Evolutionary conservation across 2,329 filamentous ascomycete genomes (phyloP).

Genomic region (Chalaropsis thielavioides): DNA sequence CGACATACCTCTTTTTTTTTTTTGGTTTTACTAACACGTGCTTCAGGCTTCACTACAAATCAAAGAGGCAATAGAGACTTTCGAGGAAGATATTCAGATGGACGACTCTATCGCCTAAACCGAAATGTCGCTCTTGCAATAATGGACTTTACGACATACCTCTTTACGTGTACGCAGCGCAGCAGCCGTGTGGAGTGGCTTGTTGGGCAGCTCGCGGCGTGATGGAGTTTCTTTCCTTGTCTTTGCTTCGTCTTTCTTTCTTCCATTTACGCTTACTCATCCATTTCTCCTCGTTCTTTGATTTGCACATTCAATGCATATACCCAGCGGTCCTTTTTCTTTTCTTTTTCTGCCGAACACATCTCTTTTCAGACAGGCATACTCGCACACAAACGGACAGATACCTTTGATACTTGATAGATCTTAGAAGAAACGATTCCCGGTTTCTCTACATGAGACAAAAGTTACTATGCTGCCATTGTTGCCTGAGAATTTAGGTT

Average conservation of each 20-base stretch:
- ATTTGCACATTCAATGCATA: conserved; percentile 9
- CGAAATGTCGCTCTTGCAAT: neutral
- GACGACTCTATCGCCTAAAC: conserved; percentile 33
- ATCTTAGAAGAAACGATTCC: neutral
- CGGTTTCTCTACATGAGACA: neutral
- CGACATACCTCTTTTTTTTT: neutral
- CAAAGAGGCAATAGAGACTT: conserved; percentile 88
- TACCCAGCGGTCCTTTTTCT: conserved; percentile 9
- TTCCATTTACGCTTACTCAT: neutral
- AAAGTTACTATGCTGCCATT: neutral
- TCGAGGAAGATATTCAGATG: conserved; percentile 66
- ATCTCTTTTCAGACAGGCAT: neutral
- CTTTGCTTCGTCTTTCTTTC: neutral
- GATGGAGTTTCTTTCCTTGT: neutral
- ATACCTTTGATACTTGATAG: conserved; percentile 1
- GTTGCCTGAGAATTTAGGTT: neutral
- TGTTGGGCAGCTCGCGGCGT: neutral
- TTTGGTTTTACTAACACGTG: neutral
- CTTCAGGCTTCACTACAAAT: conserved; percentile 75
- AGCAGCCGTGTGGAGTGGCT: neutral
- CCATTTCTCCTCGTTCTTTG: neutral
- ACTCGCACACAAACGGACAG: neutral
- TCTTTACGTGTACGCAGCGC: neutral
- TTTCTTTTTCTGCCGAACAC: neutral
- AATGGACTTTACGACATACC: neutral